Conservation (phyloP, 306 rosid species). For the Mimosa pudica region DNA sequence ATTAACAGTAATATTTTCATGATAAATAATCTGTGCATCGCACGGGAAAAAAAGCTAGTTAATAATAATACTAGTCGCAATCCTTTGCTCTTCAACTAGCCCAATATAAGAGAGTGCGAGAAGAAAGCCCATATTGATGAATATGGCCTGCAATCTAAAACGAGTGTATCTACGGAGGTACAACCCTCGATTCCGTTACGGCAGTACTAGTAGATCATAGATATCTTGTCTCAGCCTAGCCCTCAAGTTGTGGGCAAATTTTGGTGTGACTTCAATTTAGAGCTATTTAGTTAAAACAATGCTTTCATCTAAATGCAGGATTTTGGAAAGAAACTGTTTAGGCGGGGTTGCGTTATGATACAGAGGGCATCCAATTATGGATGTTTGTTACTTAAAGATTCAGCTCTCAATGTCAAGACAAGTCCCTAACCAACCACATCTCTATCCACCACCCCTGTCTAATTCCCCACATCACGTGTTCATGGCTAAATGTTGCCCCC, state of each 20-base stretch:
- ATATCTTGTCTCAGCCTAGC: neutral
- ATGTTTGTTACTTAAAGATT: constrained; percentile 27
- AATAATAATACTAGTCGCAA: too few relatives aligned
- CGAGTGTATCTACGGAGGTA: neutral
- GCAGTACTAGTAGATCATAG: neutral
- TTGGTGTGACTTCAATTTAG: neutral
- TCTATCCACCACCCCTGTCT: constrained; percentile 30
- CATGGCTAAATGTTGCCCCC: neutral
- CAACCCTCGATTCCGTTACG: neutral
- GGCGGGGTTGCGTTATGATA: constrained; percentile 25
- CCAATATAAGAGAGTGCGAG: neutral
- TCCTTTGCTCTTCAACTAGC: neutral
- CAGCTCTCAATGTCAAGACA: constrained; percentile 22
- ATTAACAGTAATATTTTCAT: too few relatives aligned
- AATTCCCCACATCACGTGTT: constrained; percentile 34
- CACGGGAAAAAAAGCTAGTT: too few relatives aligned
- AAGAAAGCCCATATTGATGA: neutral
- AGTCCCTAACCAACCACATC: constrained; percentile 41
- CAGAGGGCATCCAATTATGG: neutral
- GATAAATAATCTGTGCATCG: too few relatives aligned
- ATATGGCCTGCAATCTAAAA: neutral
- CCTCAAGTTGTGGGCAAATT: neutral
- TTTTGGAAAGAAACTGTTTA: constrained; percentile 4
- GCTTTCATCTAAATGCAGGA: neutral
- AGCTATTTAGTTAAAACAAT: neutral